These are phyloP conservation scores for Hypoxylon perforatum DNA, from an alignment of 495 filamentous ascomycete species.

Conservation along the genomic window DNA sequence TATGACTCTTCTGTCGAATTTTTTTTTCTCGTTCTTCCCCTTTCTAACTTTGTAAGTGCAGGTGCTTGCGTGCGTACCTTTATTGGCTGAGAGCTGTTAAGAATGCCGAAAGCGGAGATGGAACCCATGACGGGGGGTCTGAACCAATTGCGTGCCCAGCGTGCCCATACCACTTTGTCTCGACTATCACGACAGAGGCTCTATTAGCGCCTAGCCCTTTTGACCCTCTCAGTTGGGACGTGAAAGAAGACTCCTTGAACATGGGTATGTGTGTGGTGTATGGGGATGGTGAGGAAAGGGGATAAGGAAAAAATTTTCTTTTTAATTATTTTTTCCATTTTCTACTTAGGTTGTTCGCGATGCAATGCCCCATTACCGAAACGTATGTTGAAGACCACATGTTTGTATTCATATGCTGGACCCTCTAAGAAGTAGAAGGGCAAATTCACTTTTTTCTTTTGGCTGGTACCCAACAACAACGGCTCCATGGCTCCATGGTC, in stretches of 20 bases:
- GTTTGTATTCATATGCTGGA: conserved; percentile 23
- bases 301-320: conserved; percentile 22
- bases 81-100: conserved; percentile 32
- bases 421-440: conserved; percentile 1
- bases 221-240: conserved; percentile 29
- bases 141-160: conserved; percentile 40
- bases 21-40: conserved; percentile 23
- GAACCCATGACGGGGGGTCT: conserved; percentile 31
- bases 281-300: not conserved
- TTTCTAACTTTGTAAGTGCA: conserved; percentile 38
- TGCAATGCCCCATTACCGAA: conserved; percentile 10
- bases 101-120: conserved; percentile 44
- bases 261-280: conserved; percentile 4
- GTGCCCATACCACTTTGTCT: conserved; percentile 41
- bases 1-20: conserved; percentile 34
- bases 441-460: not conserved
- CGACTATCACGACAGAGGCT: conserved; percentile 41
- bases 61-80: conserved; percentile 40
- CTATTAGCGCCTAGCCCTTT: conserved; percentile 40
- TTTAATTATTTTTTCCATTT: conserved; percentile 9
- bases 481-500: too few species aligned
- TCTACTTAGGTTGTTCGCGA: conserved; percentile 1
- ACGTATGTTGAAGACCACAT: conserved; percentile 5
- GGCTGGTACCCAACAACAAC: not conserved
- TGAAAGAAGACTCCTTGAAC: conserved; percentile 20